Evolutionary conservation across 192 early-diverging fungal genomes (phyloP), one percentile per base, ranked within the genome.

Genomic region (Coemansia sp.): DNA sequence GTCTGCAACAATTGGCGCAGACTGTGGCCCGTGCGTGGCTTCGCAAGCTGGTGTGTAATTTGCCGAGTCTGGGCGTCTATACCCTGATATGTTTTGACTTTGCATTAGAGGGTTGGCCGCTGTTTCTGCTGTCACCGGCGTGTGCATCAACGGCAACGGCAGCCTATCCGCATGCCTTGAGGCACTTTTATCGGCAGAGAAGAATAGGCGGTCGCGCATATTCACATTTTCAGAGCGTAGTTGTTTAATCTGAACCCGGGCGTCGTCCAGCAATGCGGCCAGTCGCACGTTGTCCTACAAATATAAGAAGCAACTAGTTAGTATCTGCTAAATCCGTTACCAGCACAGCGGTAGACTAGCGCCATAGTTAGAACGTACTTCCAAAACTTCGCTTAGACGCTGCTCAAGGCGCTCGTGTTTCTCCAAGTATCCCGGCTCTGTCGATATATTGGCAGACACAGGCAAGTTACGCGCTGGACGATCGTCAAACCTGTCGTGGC

Each of bases 271-370:
- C 36, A 61, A 57, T 20, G 64, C 26, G 2, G 62, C 55, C 38
- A 75, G 48, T 6, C 56, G 67, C 20, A 64, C n/a, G 20, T 75
- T 75, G 55, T 75, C 73, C 73, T 74, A 74, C 22, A 55, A 55
- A 12, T 25, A 8, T 17, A 17, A 25, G 31, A 34, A 34, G 31
- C 31, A 34, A 6, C 31, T 34, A 7, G 31, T 34, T 34, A 8
- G 31, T 8, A 34, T 34, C 4, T 34, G 31, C 6, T 34, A 34
- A 34, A 5, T 8, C 26, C 31, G 31, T 34, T 7, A 34, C 31
- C 31, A 34, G 31, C 5, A 11, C 17, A 25, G 25, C 7, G 8
- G 17, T 48, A 12, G 11, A 25, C 11, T 12, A 20, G 42, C 20
- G 8, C 42, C 15, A n/a, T 4, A 2, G 22, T 44, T 9, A 23